These are phyloP conservation scores for Fistulinella cinereoalba DNA, from an alignment of 1,284 basidiomycete genomes.

Conservation along the genomic window DNA sequence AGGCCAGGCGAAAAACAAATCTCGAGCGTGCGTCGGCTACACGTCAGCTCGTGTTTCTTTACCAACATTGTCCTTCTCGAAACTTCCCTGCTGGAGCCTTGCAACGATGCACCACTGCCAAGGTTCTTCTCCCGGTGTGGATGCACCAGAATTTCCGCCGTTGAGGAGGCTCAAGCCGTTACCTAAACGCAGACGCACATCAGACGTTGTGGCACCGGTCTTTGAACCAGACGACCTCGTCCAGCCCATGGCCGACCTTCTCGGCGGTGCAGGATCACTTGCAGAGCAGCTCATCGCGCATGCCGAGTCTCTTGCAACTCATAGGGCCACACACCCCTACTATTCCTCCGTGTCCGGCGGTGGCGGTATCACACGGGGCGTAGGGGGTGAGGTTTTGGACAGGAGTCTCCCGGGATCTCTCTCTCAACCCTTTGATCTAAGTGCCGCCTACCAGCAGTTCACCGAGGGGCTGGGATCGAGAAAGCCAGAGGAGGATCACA, in stretches of 20 bases:
- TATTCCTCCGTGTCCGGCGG: conserved; percentile 55
- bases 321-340: conserved; percentile 58
- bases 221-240: conserved; percentile 24
- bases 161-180: conserved; percentile 69
- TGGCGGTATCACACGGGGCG: conserved; percentile 36
- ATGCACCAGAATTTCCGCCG: conserved; percentile 57
- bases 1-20: not conserved
- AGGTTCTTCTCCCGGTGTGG: conserved; percentile 55
- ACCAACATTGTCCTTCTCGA: conserved; percentile 7
- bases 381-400: conserved; percentile 13
- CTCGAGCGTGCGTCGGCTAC: conserved; percentile 9
- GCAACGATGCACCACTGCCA: conserved; percentile 35
- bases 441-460: conserved; percentile 27
- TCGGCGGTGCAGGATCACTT: conserved; percentile 39
- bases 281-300: conserved; percentile 51
- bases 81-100: conserved; percentile 5
- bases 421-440: conserved; percentile 28
- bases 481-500: conserved; percentile 45
- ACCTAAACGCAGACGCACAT: conserved; percentile 62
- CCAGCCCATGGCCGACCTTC: conserved; percentile 33
- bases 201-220: conserved; percentile 22
- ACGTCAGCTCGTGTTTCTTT: conserved; percentile 27
- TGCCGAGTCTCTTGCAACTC: conserved; percentile 49
- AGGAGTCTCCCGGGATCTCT: conserved; percentile 21
- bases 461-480: conserved; percentile 23